phyloP scores from a whole-genome alignment of 2,329 filamentous ascomycete species.

The Corynespora cassiicola region DNA sequence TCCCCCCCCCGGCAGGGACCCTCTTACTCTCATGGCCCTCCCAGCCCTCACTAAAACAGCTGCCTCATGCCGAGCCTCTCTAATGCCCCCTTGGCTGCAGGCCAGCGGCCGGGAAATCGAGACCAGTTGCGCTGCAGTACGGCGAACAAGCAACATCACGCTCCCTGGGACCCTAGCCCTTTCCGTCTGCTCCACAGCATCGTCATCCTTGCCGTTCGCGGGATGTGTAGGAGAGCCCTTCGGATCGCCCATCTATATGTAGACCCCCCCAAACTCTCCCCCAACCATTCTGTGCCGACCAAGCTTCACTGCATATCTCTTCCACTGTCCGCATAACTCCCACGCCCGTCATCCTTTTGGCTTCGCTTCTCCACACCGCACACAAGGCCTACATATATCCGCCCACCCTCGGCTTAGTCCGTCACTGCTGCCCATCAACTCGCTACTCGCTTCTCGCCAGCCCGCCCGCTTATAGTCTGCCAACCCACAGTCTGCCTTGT shows the following conservation, averaged over 20 bases:
- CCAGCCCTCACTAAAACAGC: slow-evolving; percentile 38
- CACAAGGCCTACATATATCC: slow-evolving; percentile 28
- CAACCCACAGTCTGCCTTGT: slow-evolving; percentile 25
- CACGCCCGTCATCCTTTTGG: slow-evolving; percentile 32
- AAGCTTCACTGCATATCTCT: slow-evolving; percentile 33
- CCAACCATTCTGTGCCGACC: slow-evolving; percentile 30
- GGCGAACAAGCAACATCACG: too few species aligned
- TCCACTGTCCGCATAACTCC: slow-evolving; percentile 32
- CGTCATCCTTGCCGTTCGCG: slow-evolving; percentile 42
- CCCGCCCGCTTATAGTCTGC: slow-evolving; percentile 22
- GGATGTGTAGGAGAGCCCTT: slow-evolving; percentile 33
- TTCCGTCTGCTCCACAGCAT: slow-evolving; percentile 39
- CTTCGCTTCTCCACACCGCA: slow-evolving; percentile 19
- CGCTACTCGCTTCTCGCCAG: slow-evolving; percentile 22
- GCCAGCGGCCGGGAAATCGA: slow-evolving; percentile 27
- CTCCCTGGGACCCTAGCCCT: slow-evolving; percentile 34
- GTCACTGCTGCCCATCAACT: slow-evolving; percentile 25
- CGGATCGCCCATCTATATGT: slow-evolving; percentile 37
- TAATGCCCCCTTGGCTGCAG: slow-evolving; percentile 41
- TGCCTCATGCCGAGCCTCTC: slow-evolving; percentile 32
- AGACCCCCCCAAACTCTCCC: slow-evolving; percentile 41
- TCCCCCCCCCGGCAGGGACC: slow-evolving; percentile 3
- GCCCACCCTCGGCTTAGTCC: slow-evolving; percentile 30
- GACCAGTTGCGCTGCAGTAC: too few species aligned
- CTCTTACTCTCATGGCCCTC: slow-evolving; percentile 16